Evolutionary conservation across 2,329 filamentous ascomycete species (phyloP), one percentile per base, ranked within the genome.

Genomic region (Chrysoporthe cubensis): DNA sequence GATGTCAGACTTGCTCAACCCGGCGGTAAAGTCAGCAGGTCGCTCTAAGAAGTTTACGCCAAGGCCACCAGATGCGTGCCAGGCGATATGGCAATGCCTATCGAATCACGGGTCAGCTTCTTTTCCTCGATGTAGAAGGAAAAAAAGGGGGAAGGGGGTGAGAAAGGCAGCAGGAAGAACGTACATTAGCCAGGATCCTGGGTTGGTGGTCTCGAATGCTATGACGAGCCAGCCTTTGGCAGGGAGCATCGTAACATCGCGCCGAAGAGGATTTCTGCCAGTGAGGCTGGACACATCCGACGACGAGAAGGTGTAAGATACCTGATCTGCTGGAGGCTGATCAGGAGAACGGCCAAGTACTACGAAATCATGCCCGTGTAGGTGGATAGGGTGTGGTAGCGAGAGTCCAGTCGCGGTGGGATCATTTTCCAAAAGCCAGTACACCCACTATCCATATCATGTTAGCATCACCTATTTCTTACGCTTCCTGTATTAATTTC

Each of bases 191-290:
- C 81, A 83, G 7, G 78, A 73, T 7, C 83, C 84, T 0, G 83
- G 84, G 65, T 86, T 85, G 71, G 85, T 79, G 0, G 81, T 78
- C 64, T 76, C 71, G 73, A 82, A 86, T 0, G 80, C 83, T 16
- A 86, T 74, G 2, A 81, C 77, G 7, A 85, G 69, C 74, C 82
- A 82, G 0, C 83, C 83, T 40, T 75, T 76, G 4, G 74, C 75
- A 0, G 81, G 80, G 4, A 85, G 73, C 67, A 82, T 79, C 3
- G 80, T 79, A 0, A 80, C 82, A 70, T 86, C 84, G 18, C 84
- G 76, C 1, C 83, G 75, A 0, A 82, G 78, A 0, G 83, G 82
- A 57, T 84, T 85, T 18, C 73, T 68, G 1, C 74, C 78, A 67
- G 76, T 79, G 4, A 79, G 73, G 7, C 56, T 69, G 2, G 71